Conservation (phyloP, 2,329 filamentous ascomycete species). For the Botrytis deweyae region DNA sequence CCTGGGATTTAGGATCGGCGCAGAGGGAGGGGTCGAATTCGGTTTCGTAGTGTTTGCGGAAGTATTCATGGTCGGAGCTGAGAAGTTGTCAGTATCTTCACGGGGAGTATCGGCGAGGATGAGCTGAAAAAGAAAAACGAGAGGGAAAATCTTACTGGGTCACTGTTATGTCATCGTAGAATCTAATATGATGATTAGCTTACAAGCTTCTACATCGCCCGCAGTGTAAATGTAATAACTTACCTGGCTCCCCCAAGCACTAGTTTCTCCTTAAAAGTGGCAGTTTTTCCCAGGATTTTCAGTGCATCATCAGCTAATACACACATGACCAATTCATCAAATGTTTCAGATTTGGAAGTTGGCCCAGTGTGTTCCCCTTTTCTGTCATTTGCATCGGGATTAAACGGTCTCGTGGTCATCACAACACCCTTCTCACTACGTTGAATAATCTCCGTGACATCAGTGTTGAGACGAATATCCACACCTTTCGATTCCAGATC, state of each 20-base stretch:
- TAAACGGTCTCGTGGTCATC: conserved; percentile 47
- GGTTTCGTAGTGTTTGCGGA: conserved; percentile 67
- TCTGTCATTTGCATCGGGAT: conserved; percentile 52
- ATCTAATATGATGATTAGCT: conserved; percentile 32
- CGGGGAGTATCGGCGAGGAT: not conserved
- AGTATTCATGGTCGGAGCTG: conserved; percentile 58
- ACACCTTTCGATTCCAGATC: conserved; percentile 56
- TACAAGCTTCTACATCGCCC: not conserved
- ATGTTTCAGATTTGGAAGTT: conserved; percentile 51
- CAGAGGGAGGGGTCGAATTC: conserved; percentile 53
- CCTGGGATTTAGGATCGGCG: conserved; percentile 46
- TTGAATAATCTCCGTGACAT: conserved; percentile 53
- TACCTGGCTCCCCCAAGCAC: conserved; percentile 67
- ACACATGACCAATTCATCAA: conserved; percentile 67
- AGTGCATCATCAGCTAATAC: conserved; percentile 64
- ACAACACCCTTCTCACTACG: conserved; percentile 53
- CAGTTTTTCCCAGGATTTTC: conserved; percentile 56
- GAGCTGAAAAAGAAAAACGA: too few species aligned
- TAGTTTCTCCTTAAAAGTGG: conserved; percentile 60
- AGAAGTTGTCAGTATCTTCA: not conserved
- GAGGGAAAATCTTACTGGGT: conserved; percentile 50
- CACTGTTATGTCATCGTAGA: conserved; percentile 69
- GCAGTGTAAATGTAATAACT: not conserved
- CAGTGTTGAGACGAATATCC: conserved; percentile 54
- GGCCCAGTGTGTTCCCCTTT: conserved; percentile 41